These are phyloP conservation scores for Circinella minor DNA, from an alignment of 371 early-diverging fungal genomes.

Conservation along the genomic window DNA sequence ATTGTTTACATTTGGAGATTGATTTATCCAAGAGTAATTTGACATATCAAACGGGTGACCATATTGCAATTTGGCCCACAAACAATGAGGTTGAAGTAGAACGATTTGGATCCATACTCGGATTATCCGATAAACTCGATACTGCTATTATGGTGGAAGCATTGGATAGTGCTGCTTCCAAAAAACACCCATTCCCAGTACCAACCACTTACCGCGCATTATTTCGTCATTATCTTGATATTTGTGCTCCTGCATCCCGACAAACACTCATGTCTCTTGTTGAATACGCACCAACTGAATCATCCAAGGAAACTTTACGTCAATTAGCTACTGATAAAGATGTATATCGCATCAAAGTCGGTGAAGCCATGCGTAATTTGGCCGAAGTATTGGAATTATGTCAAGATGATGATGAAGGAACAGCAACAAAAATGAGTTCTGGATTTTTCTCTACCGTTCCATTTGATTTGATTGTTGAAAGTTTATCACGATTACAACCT, in stretches of 20 bases:
- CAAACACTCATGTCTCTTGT: slow-evolving; percentile 63
- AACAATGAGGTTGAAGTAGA: slow-evolving; percentile 82
- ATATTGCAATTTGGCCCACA: slow-evolving; percentile 92
- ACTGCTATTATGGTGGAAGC: slow-evolving; percentile 63
- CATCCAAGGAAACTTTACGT: slow-evolving; percentile 53
- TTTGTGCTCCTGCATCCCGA: slow-evolving; percentile 73
- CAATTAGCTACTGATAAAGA: slow-evolving; percentile 77
- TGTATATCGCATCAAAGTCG: slow-evolving; percentile 62
- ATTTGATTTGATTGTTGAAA: slow-evolving; percentile 77
- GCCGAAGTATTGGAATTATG: slow-evolving; percentile 65
- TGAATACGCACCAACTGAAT: slow-evolving; percentile 62
- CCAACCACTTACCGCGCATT: slow-evolving; percentile 87
- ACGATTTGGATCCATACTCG: slow-evolving; percentile 65
- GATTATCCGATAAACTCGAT: slow-evolving; percentile 71
- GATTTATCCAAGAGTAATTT: slow-evolving; percentile 82
- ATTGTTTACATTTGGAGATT: slow-evolving; percentile 92
- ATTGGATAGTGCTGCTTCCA: slow-evolving; percentile 70
- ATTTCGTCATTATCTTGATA: slow-evolving; percentile 91
- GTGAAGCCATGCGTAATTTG: slow-evolving; percentile 66
- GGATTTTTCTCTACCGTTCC: slow-evolving; percentile 55
- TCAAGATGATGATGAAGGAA: slow-evolving; percentile 22
- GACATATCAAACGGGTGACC: slow-evolving; percentile 92
- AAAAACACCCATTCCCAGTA: slow-evolving; percentile 83
- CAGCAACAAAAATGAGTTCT: slow-evolving; percentile 27
- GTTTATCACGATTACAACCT: slow-evolving; percentile 81